These are phyloP conservation scores for Annulohypoxylon maeteangense DNA, from an alignment of 495 filamentous ascomycete genomes.

Conservation along the genomic window DNA sequence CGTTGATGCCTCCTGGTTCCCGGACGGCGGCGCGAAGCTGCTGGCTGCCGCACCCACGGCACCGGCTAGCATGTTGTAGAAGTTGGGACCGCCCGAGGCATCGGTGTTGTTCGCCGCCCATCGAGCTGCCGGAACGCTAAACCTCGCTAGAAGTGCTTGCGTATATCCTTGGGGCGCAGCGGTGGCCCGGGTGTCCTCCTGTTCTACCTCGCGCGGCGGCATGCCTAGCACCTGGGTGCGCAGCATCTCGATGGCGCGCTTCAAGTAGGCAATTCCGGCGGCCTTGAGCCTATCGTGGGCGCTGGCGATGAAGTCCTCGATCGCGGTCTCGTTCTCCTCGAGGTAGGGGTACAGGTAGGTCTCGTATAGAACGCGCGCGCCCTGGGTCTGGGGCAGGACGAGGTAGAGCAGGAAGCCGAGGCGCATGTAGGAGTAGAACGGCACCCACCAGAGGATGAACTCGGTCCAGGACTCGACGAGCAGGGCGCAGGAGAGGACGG, in stretches of 20 bases:
- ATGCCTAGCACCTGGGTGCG: conserved; percentile 79
- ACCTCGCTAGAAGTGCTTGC: conserved; percentile 82
- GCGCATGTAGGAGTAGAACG: conserved; percentile 94
- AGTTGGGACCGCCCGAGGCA: conserved; percentile 65
- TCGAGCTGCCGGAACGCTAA: conserved; percentile 76
- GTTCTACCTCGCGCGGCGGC: conserved; percentile 58
- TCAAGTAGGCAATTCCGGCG: conserved; percentile 83
- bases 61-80: conserved; percentile 79
- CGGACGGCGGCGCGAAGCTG: conserved; percentile 11
- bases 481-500: conserved; percentile 82
- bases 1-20: conserved; percentile 61
- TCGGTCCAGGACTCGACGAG: conserved; percentile 87
- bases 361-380: conserved; percentile 85
- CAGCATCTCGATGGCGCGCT: conserved; percentile 77
- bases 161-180: conserved; percentile 71
- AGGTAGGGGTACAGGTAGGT: conserved; percentile 89
- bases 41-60: conserved; percentile 61
- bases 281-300: conserved; percentile 82
- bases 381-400: conserved; percentile 95
- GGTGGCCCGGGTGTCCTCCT: conserved; percentile 52
- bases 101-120: conserved; percentile 53
- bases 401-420: conserved; percentile 91
- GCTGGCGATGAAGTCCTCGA: conserved; percentile 87
- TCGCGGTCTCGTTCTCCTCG: conserved; percentile 83
- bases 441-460: conserved; percentile 89